A percentile compares a stretch with the other conserved stretches of the same genome.
These are phyloP conservation scores for Epicoccum sorghinum DNA, from an alignment of 2,329 filamentous ascomycete genomes.

Conservation along the genomic window DNA sequence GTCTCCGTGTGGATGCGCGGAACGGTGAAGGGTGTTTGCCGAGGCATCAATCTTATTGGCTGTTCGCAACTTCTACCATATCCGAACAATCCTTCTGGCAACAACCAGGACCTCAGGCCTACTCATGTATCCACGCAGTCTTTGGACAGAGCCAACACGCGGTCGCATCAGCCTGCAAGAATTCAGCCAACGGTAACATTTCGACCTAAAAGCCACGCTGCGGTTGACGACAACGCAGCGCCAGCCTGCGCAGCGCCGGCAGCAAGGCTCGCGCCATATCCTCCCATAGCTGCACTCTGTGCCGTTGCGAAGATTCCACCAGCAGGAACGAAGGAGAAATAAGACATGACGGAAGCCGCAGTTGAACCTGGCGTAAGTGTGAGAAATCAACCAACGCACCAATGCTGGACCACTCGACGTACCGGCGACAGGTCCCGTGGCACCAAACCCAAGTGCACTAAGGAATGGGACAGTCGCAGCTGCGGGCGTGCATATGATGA, in stretches of 20 bases:
- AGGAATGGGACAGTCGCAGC: conserved; percentile 32
- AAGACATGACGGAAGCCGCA: conserved; percentile 28
- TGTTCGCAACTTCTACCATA: conserved; percentile 8
- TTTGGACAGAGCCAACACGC: neutral
- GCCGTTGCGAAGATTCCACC: conserved; percentile 30
- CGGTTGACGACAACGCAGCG: conserved; percentile 22
- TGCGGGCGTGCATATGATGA: conserved; percentile 31
- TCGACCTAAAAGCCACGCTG: conserved; percentile 15
- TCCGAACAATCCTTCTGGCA: neutral
- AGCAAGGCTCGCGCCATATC: conserved; percentile 34
- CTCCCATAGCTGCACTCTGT: conserved; percentile 43
- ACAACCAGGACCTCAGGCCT: neutral
- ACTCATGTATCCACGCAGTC: neutral
- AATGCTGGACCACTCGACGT: neutral
- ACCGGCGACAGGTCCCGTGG: conserved; percentile 32
- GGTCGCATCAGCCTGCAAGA: neutral
- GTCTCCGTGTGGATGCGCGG: too few species aligned
- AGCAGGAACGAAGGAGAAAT: conserved; percentile 28
- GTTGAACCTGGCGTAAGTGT: conserved; percentile 23
- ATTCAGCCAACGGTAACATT: neutral
- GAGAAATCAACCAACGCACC: neutral
- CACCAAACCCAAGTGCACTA: conserved; percentile 26
- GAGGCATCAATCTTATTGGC: conserved; percentile 19
- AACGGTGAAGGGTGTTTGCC: neutral
- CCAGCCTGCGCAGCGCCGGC: conserved; percentile 28